Percentiles rank a stretch among this genome's conserved stretches.
Evolutionary conservation across 345 rosid genomes (phyloP).

Genomic region (Euphorbia pulcherrima): DNA sequence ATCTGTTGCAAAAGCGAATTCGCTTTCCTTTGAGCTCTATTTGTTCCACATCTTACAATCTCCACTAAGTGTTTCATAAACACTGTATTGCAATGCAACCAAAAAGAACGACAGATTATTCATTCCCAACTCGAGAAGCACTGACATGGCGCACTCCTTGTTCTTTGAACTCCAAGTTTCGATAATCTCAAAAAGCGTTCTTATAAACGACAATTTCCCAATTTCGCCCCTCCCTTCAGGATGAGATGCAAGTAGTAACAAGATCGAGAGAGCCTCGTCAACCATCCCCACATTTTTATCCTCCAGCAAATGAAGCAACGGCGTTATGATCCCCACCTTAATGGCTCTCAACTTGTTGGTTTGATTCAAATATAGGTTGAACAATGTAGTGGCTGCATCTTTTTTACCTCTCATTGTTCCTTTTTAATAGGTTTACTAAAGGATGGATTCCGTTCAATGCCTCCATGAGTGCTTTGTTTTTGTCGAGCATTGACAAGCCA

Average conservation of each 20-base stretch:
- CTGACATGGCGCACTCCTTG: slow-evolving; percentile 56
- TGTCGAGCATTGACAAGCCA: slow-evolving; percentile 55
- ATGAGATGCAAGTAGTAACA: slow-evolving; percentile 45
- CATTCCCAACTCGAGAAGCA: slow-evolving; percentile 51
- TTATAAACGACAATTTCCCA: slow-evolving; percentile 37
- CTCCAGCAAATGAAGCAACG: slow-evolving; percentile 43
- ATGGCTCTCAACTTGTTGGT: slow-evolving; percentile 55
- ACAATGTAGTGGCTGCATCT: slow-evolving; percentile 68
- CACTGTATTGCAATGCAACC: slow-evolving; percentile 56
- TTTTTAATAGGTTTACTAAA: slow-evolving; percentile 41
- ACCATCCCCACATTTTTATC: slow-evolving; percentile 50
- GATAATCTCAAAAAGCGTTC: slow-evolving; percentile 49
- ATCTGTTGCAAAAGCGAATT: slow-evolving; percentile 52
- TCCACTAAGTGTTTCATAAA: slow-evolving; percentile 46
- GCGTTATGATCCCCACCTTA: slow-evolving; percentile 45
- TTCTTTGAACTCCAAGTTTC: slow-evolving; percentile 53
- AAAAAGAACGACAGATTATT: slow-evolving; percentile 35
- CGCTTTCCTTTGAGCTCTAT: slow-evolving; percentile 60
- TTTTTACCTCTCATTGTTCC: slow-evolving; percentile 61
- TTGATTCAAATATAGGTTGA: slow-evolving; percentile 51
- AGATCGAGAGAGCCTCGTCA: slow-evolving; percentile 63
- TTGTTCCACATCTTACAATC: slow-evolving; percentile 46
- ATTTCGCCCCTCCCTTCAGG: slow-evolving; percentile 39
- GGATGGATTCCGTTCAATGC: slow-evolving; percentile 52
- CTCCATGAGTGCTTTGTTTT: slow-evolving; percentile 54